Evolutionary conservation across 495 filamentous ascomycete species (phyloP).

Genomic region (Aspergillus incahuasiensis): DNA sequence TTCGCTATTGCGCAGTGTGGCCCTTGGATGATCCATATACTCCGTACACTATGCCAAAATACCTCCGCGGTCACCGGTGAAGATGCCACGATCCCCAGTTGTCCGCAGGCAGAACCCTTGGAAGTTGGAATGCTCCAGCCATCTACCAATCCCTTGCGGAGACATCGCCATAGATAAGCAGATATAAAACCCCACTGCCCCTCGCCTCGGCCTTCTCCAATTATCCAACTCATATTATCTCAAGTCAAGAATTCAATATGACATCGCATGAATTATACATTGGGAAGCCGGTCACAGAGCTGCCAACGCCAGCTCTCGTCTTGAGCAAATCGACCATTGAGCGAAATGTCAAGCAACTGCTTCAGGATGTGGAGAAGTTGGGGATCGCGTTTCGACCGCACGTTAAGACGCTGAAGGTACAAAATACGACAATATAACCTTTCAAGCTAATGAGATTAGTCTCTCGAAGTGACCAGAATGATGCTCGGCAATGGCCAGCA

Average conservation of each 20-base stretch:
- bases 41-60: background rate
- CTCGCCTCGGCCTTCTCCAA: background rate
- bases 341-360: constrained; percentile 24
- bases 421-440: constrained; percentile 5
- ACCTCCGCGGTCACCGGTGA: background rate
- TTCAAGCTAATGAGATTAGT: constrained; percentile 15
- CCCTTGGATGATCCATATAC: too few species aligned
- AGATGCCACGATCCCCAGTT: background rate
- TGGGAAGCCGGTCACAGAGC: constrained; percentile 21
- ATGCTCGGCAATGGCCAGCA: constrained; percentile 31
- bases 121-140: background rate
- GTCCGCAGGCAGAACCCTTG: background rate
- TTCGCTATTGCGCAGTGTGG: too few species aligned
- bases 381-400: constrained; percentile 31
- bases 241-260: constrained; percentile 15
- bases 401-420: constrained; percentile 38
- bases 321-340: constrained; percentile 30
- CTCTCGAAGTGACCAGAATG: constrained; percentile 28
- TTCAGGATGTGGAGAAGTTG: constrained; percentile 28
- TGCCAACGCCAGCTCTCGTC: constrained; percentile 30
- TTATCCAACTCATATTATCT: background rate
- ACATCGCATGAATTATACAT: constrained; percentile 27
- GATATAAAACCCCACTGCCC: background rate
- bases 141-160: background rate
- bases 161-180: constrained; percentile 3